Conservation (phyloP, 345 rosid species). For the Eucalyptus globulus region DNA sequence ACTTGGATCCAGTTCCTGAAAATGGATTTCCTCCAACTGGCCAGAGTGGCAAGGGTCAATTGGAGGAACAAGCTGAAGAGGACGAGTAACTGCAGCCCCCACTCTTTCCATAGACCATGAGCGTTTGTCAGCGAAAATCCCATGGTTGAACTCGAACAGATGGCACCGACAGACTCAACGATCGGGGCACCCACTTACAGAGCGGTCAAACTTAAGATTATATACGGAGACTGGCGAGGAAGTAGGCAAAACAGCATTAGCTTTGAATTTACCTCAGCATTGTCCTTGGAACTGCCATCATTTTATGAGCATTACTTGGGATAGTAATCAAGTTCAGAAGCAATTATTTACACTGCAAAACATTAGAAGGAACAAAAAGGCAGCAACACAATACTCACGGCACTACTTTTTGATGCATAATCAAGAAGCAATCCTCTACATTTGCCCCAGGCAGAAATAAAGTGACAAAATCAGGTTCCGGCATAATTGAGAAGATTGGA, state of each 20-base stretch:
- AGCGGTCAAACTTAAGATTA: not conserved
- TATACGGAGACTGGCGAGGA: not conserved
- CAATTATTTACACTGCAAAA: not conserved
- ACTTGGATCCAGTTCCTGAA: not conserved
- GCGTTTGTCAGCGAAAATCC: not conserved
- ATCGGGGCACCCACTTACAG: not conserved
- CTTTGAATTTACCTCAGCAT: not conserved
- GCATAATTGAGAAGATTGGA: not conserved
- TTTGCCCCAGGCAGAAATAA: accelerated
- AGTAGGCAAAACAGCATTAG: not conserved
- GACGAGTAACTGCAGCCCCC: not conserved
- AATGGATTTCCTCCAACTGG: not conserved
- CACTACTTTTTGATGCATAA: not conserved
- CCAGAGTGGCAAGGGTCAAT: not conserved
- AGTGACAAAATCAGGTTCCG: not conserved
- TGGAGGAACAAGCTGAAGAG: not conserved
- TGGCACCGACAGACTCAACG: not conserved
- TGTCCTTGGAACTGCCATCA: not conserved
- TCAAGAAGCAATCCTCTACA: not conserved
- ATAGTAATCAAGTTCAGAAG: not conserved
- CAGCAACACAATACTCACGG: not conserved
- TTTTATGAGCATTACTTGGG: not conserved
- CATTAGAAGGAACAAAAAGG: not conserved
- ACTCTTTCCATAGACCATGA: not conserved
- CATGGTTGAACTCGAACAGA: not conserved